Evolutionary conservation across 2,329 filamentous ascomycete species (phyloP).

Genomic region (Aspergillus oerlinghausenensis): DNA sequence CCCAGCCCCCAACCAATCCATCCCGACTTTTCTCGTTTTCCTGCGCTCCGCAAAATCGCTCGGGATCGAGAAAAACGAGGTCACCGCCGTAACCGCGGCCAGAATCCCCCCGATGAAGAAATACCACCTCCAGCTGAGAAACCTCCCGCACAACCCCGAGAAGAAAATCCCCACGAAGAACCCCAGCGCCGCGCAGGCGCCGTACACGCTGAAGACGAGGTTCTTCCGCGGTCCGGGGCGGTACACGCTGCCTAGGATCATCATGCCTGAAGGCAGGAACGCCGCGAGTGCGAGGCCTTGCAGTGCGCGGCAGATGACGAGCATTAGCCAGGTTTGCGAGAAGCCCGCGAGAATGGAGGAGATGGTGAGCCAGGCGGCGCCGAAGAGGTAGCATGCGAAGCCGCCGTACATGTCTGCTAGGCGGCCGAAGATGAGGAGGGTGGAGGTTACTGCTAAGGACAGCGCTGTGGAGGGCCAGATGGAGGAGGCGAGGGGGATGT

Average conservation of each 20-base stretch:
- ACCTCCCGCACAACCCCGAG: constrained; percentile 55
- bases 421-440: constrained; percentile 52
- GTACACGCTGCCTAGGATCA: constrained; percentile 61
- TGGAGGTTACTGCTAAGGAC: constrained; percentile 46
- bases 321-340: constrained; percentile 61
- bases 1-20: constrained; percentile 65
- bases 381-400: constrained; percentile 60
- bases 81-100: constrained; percentile 41
- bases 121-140: constrained; percentile 60
- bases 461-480: constrained; percentile 53
- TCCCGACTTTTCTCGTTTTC: constrained; percentile 43
- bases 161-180: constrained; percentile 59
- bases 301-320: constrained; percentile 68
- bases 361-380: constrained; percentile 58
- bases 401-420: constrained; percentile 59
- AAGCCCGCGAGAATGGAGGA: constrained; percentile 70
- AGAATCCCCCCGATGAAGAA: constrained; percentile 62
- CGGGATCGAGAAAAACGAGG: constrained; percentile 48
- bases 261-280: constrained; percentile 65
- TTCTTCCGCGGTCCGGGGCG: constrained; percentile 67
- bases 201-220: constrained; percentile 58
- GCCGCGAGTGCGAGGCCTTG: constrained; percentile 71
- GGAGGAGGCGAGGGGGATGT: constrained; percentile 61
- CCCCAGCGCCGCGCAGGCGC: constrained; percentile 47
- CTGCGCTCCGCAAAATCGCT: constrained; percentile 32